Conservation (phyloP, 768 basidiomycete species). For the Boletus vinaceobasis region DNA sequence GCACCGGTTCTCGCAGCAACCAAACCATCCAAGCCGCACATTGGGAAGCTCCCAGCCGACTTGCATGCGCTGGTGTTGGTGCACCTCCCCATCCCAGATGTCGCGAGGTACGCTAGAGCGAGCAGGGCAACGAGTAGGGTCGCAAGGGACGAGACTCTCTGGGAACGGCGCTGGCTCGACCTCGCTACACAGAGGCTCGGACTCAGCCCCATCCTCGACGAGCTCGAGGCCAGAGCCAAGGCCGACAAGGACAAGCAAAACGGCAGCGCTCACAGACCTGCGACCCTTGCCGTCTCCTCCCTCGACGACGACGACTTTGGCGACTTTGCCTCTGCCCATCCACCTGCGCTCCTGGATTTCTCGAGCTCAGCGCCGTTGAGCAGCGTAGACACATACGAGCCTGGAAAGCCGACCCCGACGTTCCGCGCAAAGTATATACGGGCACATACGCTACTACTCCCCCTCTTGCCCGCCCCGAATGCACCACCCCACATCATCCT, state of each 20-base stretch:
- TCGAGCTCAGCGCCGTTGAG: conserved; percentile 6
- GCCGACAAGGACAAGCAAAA: conserved; percentile 33
- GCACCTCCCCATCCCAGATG: conserved; percentile 74
- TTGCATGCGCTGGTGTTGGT: conserved; percentile 73
- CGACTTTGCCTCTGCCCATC: conserved; percentile 63
- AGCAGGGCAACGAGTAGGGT: conserved; percentile 63
- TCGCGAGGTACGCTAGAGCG: conserved; percentile 69
- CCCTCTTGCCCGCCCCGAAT: conserved; percentile 54
- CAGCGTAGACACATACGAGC: conserved; percentile 16
- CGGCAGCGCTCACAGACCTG: conserved; percentile 45
- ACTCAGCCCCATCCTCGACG: conserved; percentile 51
- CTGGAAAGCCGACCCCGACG: conserved; percentile 24
- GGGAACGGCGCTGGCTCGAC: conserved; percentile 70
- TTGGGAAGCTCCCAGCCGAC: conserved; percentile 78
- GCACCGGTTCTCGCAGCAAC: conserved; percentile 17
- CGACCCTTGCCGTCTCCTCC: conserved; percentile 51
- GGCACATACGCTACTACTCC: conserved; percentile 60
- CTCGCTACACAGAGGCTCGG: conserved; percentile 49
- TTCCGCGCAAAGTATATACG: conserved; percentile 62
- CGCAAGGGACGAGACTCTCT: conserved; percentile 68
- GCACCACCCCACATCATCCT: conserved; percentile 68
- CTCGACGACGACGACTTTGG: conserved; percentile 82
- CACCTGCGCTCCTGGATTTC: conserved; percentile 19
- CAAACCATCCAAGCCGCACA: conserved; percentile 36
- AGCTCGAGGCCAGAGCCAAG: conserved; percentile 47